Evolutionary conservation across 495 filamentous ascomycete species (phyloP), one percentile per base, ranked within the genome.

Genomic region (Aspergillus heteromorphus): DNA sequence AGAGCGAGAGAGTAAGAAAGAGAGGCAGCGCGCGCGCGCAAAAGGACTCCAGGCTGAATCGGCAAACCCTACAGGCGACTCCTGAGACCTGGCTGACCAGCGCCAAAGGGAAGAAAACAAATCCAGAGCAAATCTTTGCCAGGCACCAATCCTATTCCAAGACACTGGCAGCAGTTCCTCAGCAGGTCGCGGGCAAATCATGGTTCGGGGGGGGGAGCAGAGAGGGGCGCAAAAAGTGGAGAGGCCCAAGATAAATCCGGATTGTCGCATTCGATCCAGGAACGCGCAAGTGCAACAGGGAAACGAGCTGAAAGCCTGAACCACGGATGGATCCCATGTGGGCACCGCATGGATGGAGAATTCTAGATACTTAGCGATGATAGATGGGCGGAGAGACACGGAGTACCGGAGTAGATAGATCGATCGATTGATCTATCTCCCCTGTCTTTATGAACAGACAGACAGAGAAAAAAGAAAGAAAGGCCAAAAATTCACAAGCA

Each of bases 201-300:
- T 38, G n/a, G 11, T 14, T 36, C 8, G 31, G 8, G 13, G 31
- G 8, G 10, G 29, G 9, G 14, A 34, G 30, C 9, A 2, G 30
- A 34, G 14, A 2, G 30, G 30, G 11, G n/a, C 34, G 10, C 11
- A 38, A 29, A 45, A 47, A 47, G 43, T 47, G 43, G 43, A 47
- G 23, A 38, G 11, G 34, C 3, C 11, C 11, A 38, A 38, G 34
- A 38, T 47, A 27, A 47, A 47, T 47, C 43, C 43, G 43, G 43
- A 29, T 47, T 47, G n/a, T n/a, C 5, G n/a, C 34, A 4, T 14
- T 47, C 23, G 9, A 47, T 20, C 43, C 43, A 47, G 43, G 43
- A 47, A 47, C 43, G 43, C 21, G 43, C 42, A 45, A 53, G 40
- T n/a, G n/a, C n/a, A n/a, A n/a, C n/a, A n/a, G 34, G 41, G 50